phyloP scores from a whole-genome alignment of 208 protist species.

The Trypanosoma theileri region DNA sequence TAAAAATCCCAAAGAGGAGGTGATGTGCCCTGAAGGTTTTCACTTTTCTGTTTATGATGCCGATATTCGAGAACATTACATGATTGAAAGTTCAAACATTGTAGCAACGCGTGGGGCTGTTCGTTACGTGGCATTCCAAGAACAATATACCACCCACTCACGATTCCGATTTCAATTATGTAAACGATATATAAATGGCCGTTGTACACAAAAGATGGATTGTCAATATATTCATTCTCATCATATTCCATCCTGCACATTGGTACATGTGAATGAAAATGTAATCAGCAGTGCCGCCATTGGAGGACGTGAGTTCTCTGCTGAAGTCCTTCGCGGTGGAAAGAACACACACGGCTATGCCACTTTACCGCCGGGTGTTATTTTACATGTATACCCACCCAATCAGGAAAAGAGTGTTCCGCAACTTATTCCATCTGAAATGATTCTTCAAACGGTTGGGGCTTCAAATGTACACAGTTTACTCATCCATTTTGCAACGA shows the following conservation, averaged over 20 bases:
- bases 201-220: constrained; percentile 38
- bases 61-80: constrained; percentile 54
- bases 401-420: constrained; percentile 47
- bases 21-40: constrained; percentile 34
- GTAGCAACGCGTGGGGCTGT: constrained; percentile 58
- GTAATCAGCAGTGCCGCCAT: constrained; percentile 30
- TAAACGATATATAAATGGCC: constrained; percentile 41
- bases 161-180: constrained; percentile 73
- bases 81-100: constrained; percentile 51
- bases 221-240: constrained; percentile 68
- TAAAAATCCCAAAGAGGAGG: constrained; percentile 8
- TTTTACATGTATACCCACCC: constrained; percentile 58
- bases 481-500: constrained; percentile 5
- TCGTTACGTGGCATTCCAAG: constrained; percentile 54
- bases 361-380: constrained; percentile 43
- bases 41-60: constrained; percentile 62
- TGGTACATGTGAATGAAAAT: constrained; percentile 73
- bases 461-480: constrained; percentile 34
- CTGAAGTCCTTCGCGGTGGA: constrained; percentile 42
- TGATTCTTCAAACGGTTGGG: constrained; percentile 56
- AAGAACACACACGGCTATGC: constrained; percentile 50
- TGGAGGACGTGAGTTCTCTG: constrained; percentile 16
- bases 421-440: constrained; percentile 56
- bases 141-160: constrained; percentile 48
- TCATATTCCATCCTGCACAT: constrained; percentile 36